Evolutionary conservation across 768 basidiomycete species (phyloP).

Genomic region (Pleurotus tuoliensis): DNA sequence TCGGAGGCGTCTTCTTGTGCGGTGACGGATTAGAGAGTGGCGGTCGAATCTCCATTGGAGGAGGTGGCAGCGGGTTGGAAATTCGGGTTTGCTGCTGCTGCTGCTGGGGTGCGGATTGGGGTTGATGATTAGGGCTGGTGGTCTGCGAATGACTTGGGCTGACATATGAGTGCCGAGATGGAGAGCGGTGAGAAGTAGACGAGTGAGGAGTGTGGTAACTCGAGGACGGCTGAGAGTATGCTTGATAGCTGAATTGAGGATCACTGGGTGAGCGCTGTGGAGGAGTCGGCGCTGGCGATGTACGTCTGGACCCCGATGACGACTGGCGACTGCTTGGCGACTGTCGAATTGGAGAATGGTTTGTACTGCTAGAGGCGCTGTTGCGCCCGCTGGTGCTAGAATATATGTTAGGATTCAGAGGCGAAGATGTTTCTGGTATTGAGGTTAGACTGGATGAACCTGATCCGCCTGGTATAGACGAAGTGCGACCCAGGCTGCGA

Average conservation of each 20-base stretch:
- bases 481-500: slow-evolving; percentile 26
- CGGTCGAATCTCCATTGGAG: slow-evolving; percentile 16
- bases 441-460: slow-evolving; percentile 29
- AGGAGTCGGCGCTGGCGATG: slow-evolving; percentile 7
- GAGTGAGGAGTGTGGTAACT: slow-evolving; percentile 12
- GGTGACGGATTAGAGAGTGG: slow-evolving; percentile 14
- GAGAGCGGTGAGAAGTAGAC: slow-evolving; percentile 8
- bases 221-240: slow-evolving; percentile 1
- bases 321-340: not conserved
- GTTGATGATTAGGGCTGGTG: slow-evolving; percentile 3
- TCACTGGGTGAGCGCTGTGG: slow-evolving; percentile 12
- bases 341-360: slow-evolving; percentile 3
- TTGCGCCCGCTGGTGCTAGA: slow-evolving; percentile 7
- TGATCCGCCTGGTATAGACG: slow-evolving; percentile 10
- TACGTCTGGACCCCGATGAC: not conserved
- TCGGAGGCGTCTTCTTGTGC: slow-evolving; percentile 22
- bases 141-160: slow-evolving; percentile 5
- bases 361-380: slow-evolving; percentile 9
- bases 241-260: not conserved
- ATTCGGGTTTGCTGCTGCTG: slow-evolving; percentile 18
- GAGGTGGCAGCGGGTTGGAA: slow-evolving; percentile 21
- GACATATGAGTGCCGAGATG: slow-evolving; percentile 7
- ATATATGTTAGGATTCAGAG: slow-evolving; percentile 2
- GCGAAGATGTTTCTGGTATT: slow-evolving; percentile 25
- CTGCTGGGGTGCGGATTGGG: slow-evolving; percentile 13